Evolutionary conservation across 495 filamentous ascomycete genomes (phyloP).

Genomic region (Penicillium ucsense): DNA sequence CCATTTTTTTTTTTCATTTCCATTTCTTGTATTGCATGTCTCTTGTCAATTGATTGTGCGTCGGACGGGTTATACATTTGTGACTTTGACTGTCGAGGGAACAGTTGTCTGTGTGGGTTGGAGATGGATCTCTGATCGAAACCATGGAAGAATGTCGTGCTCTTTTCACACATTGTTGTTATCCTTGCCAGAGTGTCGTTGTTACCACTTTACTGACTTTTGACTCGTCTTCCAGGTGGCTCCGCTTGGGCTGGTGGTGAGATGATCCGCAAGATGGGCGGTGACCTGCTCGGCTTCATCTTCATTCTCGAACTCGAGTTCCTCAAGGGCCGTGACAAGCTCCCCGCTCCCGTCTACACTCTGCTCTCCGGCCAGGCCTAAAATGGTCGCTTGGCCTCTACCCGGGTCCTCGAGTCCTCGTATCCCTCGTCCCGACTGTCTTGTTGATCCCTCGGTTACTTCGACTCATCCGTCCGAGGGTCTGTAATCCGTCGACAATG

Average conservation of each 20-base stretch:
- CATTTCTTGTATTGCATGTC: background rate
- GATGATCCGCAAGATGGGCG: conserved; percentile 77
- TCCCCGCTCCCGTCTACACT: conserved; percentile 76
- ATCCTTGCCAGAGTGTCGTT: background rate
- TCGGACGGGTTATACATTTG: no score
- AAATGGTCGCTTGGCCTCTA: background rate
- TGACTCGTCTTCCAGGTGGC: conserved; percentile 51
- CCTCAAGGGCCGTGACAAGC: conserved; percentile 82
- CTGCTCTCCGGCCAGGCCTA: conserved; percentile 57
- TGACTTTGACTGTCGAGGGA: no score
- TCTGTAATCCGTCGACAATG: no score
- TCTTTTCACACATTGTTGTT: background rate
- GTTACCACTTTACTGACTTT: background rate
- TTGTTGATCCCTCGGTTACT: background rate
- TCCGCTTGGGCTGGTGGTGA: conserved; percentile 81
- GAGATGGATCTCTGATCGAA: no score
- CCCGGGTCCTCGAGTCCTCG: background rate
- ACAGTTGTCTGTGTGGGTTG: no score
- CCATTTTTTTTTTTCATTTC: background rate
- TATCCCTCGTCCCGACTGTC: background rate
- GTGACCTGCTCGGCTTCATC: conserved; percentile 75
- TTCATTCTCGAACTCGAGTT: conserved; percentile 96
- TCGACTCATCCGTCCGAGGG: no score
- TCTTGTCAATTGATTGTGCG: background rate
- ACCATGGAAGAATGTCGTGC: no score